Conservation (phyloP, 805 yeast species). For the Lipomyces chichibuensis region DNA sequence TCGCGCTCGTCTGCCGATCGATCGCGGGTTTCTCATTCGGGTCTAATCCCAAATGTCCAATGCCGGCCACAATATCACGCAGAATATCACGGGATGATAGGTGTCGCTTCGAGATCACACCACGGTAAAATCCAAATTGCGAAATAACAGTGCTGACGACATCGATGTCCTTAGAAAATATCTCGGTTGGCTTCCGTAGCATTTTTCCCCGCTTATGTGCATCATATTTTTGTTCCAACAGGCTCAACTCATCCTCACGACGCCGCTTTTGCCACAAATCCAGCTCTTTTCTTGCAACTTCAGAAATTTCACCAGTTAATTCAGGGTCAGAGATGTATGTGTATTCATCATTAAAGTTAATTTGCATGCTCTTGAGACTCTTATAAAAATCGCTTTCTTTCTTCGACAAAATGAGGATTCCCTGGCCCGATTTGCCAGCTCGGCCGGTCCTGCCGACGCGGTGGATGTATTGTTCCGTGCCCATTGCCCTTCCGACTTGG, state of each 20-base stretch:
- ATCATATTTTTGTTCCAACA: not conserved
- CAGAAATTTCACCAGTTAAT: not conserved
- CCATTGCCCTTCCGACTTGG: slow-evolving; percentile 78
- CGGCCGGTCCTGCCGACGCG: slow-evolving; percentile 96
- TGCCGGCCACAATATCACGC: slow-evolving; percentile 2
- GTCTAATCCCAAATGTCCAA: not conserved
- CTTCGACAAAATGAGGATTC: slow-evolving; percentile 61
- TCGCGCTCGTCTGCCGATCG: not conserved
- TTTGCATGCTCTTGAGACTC: slow-evolving; percentile 47
- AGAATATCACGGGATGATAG: not conserved
- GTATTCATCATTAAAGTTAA: slow-evolving; percentile 13
- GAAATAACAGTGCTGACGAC: not conserved
- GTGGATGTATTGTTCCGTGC: slow-evolving; percentile 80
- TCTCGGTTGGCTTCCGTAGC: not conserved
- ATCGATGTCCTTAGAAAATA: not conserved
- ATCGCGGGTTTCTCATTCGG: slow-evolving; percentile 4
- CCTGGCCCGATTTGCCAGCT: slow-evolving; percentile 79
- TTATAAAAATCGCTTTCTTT: slow-evolving; percentile 61
- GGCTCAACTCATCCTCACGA: not conserved
- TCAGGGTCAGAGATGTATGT: slow-evolving; percentile 18
- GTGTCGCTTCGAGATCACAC: not conserved
- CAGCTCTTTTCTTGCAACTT: slow-evolving; percentile 2
- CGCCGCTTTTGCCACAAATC: not conserved
- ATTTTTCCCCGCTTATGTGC: not conserved
- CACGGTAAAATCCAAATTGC: slow-evolving; percentile 2